These are phyloP conservation scores for Psilocybe azurescens DNA, from an alignment of 768 basidiomycete genomes.

Conservation along the genomic window DNA sequence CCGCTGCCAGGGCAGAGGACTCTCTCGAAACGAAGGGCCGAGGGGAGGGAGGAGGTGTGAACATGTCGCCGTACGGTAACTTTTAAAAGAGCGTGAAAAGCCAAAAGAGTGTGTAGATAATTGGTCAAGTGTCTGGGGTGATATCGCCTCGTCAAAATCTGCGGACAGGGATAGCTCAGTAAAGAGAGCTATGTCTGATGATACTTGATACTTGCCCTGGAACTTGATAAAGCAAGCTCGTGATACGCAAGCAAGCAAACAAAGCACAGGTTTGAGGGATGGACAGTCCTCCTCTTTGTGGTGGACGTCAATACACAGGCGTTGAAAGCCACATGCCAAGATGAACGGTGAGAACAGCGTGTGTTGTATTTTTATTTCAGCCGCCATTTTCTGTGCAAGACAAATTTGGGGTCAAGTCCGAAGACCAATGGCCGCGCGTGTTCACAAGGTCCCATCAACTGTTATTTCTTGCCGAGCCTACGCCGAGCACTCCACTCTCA, in stretches of 20 bases:
- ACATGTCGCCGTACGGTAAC: constrained; percentile 28
- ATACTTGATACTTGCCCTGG: constrained; percentile 4
- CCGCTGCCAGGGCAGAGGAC: constrained; percentile 5
- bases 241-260: constrained; percentile 3
- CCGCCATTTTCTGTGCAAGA: not conserved
- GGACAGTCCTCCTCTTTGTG: constrained; percentile 6
- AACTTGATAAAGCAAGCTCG: not conserved
- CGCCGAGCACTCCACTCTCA: not conserved
- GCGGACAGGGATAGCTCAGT: not conserved
- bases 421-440: constrained; percentile 3
- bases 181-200: too few species aligned
- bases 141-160: constrained; percentile 16
- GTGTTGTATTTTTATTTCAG: constrained; percentile 3
- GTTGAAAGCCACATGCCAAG: constrained; percentile 17
- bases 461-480: not conserved
- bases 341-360: constrained; percentile 11
- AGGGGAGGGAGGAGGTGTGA: constrained; percentile 41
- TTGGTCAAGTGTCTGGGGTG: constrained; percentile 19
- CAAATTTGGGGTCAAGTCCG: constrained; percentile 2
- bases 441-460: not conserved
- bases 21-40: constrained; percentile 18
- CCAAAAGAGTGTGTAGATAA: constrained; percentile 28
- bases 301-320: constrained; percentile 16
- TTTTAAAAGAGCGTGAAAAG: constrained; percentile 28
- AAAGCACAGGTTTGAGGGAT: constrained; percentile 7